Conservation (phyloP, 2,329 filamentous ascomycete genomes). For the Cryphonectria parasitica region DNA sequence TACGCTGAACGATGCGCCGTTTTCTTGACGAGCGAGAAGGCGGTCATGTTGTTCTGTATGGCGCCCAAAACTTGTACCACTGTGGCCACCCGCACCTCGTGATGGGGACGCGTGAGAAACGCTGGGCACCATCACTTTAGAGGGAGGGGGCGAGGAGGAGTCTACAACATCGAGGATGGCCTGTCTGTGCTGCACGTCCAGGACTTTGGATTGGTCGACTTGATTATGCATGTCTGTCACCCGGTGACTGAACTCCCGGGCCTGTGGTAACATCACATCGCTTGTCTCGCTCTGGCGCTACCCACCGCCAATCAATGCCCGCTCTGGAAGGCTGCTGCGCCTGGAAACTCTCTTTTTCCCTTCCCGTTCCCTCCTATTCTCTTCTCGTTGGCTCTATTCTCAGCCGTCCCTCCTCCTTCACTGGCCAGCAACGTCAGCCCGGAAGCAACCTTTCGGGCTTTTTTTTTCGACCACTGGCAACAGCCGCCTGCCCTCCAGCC, state of each 20-base stretch:
- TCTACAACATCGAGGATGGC: not conserved
- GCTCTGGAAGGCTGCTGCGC: constrained; percentile 1
- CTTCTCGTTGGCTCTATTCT: not conserved
- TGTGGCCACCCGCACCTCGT: constrained; percentile 19
- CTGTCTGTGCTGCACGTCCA: not conserved
- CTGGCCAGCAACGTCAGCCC: not conserved
- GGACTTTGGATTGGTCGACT: not conserved
- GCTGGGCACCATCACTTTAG: not conserved
- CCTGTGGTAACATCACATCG: constrained; percentile 8
- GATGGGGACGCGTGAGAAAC: not conserved
- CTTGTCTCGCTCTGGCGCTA: constrained; percentile 12
- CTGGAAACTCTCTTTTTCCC: not conserved
- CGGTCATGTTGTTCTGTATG: constrained; percentile 5
- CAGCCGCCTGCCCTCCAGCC: not conserved
- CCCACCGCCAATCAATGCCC: constrained; percentile 18
- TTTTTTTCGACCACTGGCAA: not conserved
- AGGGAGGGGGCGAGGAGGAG: not conserved
- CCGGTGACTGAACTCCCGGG: constrained; percentile 4
- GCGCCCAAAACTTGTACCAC: constrained; percentile 15
- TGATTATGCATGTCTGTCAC: not conserved
- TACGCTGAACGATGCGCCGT: not conserved
- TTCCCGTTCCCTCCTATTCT: no score
- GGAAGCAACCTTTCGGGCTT: constrained; percentile 1
- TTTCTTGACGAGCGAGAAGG: not conserved
- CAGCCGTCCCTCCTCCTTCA: not conserved